These are phyloP conservation scores for Thalassiosira livingstoniorum DNA, from an alignment of 352 stramenopile species.

Conservation along the genomic window DNA sequence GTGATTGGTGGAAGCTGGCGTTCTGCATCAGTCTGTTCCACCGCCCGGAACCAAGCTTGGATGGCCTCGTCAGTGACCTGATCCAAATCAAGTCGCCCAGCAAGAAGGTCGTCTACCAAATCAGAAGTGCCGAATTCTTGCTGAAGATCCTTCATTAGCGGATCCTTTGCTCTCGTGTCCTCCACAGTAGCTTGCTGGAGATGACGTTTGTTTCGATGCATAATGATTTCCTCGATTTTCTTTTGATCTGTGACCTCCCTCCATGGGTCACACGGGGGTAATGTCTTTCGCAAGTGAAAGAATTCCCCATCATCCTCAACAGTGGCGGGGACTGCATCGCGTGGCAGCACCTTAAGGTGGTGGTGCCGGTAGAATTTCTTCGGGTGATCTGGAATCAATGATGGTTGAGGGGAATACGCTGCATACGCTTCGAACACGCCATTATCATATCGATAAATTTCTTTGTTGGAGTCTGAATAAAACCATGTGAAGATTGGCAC, in stretches of 20 bases:
- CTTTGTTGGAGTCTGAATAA: constrained; percentile 4
- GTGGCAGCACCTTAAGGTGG: constrained; percentile 9
- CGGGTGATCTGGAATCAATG: neutral
- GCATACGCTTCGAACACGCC: constrained; percentile 14
- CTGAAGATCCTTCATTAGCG: constrained; percentile 13
- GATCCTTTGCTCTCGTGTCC: neutral
- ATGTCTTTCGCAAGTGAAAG: neutral
- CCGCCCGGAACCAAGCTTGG: constrained; percentile 22
- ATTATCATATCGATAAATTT: constrained; percentile 7
- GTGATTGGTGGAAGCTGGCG: neutral
- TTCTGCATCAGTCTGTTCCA: constrained; percentile 4
- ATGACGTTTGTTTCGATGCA: neutral
- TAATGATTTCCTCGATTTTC: neutral
- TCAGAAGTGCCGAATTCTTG: neutral
- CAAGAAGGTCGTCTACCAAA: neutral
- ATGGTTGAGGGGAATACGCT: too few relatives aligned
- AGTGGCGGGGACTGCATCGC: neutral
- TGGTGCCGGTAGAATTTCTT: neutral
- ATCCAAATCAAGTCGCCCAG: neutral
- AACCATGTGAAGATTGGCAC: constrained; percentile 10
- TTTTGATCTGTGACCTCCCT: neutral
- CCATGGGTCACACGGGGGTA: neutral
- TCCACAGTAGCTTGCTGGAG: neutral
- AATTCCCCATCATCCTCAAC: too few relatives aligned
- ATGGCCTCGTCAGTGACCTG: constrained; percentile 12